A percentile compares a stretch with the other conserved stretches of the same genome.
phyloP scores from a whole-genome alignment of 305 asterid species.

The Fraxinus platypoda region DNA sequence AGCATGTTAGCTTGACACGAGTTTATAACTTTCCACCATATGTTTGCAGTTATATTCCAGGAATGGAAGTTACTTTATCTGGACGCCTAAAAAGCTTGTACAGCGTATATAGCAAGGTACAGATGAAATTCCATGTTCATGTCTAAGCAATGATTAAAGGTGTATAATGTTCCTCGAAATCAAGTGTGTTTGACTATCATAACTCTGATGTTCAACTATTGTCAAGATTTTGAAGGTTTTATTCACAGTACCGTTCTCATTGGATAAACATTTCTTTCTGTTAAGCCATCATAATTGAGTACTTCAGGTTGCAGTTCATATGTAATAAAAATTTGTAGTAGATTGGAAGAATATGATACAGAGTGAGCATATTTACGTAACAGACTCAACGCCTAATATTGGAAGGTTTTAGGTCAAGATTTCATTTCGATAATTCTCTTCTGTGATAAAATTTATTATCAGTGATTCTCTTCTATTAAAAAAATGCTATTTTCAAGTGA shows the following conservation, averaged over 20 bases:
- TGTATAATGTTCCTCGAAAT: constrained; percentile 17
- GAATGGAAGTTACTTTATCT: constrained; percentile 91
- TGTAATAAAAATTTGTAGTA: constrained; percentile 19
- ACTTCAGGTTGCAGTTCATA: constrained; percentile 8
- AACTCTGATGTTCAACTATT: not conserved
- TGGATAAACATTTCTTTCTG: not conserved
- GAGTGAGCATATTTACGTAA: constrained; percentile 8
- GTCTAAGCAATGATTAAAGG: not conserved
- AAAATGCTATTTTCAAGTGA: constrained; percentile 15
- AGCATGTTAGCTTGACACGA: constrained; percentile 5
- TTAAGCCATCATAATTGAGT: constrained; percentile 3
- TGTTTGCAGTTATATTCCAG: constrained; percentile 83
- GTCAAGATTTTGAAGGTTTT: not conserved
- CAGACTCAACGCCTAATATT: not conserved
- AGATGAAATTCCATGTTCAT: constrained; percentile 18
- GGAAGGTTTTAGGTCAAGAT: constrained; percentile 5
- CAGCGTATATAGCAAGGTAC: constrained; percentile 89
- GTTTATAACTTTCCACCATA: constrained; percentile 19
- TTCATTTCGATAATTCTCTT: constrained; percentile 5
- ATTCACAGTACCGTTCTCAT: not conserved
- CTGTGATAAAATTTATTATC: constrained; percentile 5
- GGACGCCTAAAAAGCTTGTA: constrained; percentile 90
- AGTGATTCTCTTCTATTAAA: constrained; percentile 16
- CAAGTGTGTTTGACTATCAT: not conserved
- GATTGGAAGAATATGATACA: constrained; percentile 13